A percentile compares a stretch with the other conserved stretches of the same genome.
Conservation (phyloP, 2,329 filamentous ascomycete genomes). For the Alternaria sp. region DNA sequence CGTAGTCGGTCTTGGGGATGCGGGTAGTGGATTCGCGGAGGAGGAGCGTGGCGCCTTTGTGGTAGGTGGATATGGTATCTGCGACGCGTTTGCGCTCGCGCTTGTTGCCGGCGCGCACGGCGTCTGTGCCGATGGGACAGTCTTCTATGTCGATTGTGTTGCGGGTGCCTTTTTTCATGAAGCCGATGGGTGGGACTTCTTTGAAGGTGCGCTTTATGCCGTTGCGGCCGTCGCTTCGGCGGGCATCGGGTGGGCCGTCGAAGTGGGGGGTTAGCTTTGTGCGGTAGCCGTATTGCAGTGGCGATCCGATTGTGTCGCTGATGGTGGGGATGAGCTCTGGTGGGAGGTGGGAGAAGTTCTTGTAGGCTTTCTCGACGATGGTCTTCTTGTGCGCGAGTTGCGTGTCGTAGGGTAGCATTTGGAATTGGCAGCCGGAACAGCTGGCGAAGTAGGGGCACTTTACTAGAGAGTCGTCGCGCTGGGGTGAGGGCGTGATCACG, state of each 20-base stretch:
- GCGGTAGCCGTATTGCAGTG: slow-evolving; percentile 89
- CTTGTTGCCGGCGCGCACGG: slow-evolving; percentile 79
- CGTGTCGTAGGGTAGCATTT: slow-evolving; percentile 90
- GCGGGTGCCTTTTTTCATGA: slow-evolving; percentile 83
- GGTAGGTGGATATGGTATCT: slow-evolving; percentile 73
- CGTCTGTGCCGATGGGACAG: slow-evolving; percentile 91
- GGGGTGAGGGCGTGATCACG: slow-evolving; percentile 73
- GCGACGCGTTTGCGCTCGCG: slow-evolving; percentile 79
- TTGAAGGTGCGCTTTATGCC: slow-evolving; percentile 65
- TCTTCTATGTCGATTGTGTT: slow-evolving; percentile 93
- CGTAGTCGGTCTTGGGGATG: slow-evolving; percentile 56
- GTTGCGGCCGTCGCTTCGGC: slow-evolving; percentile 55
- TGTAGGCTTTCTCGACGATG: slow-evolving; percentile 89
- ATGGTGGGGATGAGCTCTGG: slow-evolving; percentile 77
- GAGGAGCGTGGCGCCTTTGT: slow-evolving; percentile 83
- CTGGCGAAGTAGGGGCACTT: slow-evolving; percentile 84
- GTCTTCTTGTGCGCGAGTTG: slow-evolving; percentile 84
- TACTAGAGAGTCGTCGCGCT: slow-evolving; percentile 78
- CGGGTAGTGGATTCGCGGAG: slow-evolving; percentile 84
- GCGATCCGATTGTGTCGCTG: slow-evolving; percentile 85
- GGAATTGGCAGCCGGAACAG: slow-evolving; percentile 93
- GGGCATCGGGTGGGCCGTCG: slow-evolving; percentile 70
- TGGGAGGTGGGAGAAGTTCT: slow-evolving; percentile 85
- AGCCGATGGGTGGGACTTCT: slow-evolving; percentile 81
- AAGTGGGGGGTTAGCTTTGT: slow-evolving; percentile 98